These are phyloP conservation scores for Pelargonium citronellum DNA, from an alignment of 441 rosid genomes.

Conservation along the genomic window DNA sequence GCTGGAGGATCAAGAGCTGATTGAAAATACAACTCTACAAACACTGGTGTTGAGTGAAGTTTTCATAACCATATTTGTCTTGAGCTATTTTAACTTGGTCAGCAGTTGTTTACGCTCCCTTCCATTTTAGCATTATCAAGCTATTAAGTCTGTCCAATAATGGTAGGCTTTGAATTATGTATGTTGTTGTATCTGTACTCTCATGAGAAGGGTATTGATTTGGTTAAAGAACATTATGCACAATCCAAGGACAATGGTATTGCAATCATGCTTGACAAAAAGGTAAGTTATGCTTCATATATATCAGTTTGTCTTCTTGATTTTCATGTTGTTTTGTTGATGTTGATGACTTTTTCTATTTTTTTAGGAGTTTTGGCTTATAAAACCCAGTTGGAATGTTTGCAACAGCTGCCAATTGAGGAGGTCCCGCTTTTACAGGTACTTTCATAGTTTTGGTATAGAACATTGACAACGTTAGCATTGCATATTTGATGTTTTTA, in stretches of 20 bases:
- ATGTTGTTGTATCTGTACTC: neutral
- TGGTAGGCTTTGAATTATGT: neutral
- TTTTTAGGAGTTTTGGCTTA: conserved; percentile 9
- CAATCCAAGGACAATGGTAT: conserved; percentile 81
- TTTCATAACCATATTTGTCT: too few species aligned
- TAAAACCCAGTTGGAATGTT: conserved; percentile 51
- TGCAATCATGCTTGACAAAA: conserved; percentile 94
- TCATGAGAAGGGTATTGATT: conserved; percentile 31
- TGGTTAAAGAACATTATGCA: conserved; percentile 91
- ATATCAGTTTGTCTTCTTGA: neutral
- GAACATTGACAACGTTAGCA: conserved; percentile 13
- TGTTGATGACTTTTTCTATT: conserved; percentile 3
- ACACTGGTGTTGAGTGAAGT: too few species aligned
- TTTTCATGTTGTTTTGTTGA: neutral
- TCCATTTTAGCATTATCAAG: conserved; percentile 8
- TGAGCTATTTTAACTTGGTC: too few species aligned
- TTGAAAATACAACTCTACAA: too few species aligned
- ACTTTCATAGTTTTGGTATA: conserved; percentile 25
- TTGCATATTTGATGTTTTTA: conserved; percentile 4
- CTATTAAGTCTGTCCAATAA: neutral
- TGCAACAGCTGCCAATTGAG: conserved; percentile 95
- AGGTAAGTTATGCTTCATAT: conserved; percentile 40
- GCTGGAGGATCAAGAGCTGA: too few species aligned
- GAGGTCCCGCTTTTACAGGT: conserved; percentile 98
- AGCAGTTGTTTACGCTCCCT: too few species aligned